phyloP scores from a whole-genome alignment of 83 land plant genomes.

The Diphasiastrum complanatum region DNA sequence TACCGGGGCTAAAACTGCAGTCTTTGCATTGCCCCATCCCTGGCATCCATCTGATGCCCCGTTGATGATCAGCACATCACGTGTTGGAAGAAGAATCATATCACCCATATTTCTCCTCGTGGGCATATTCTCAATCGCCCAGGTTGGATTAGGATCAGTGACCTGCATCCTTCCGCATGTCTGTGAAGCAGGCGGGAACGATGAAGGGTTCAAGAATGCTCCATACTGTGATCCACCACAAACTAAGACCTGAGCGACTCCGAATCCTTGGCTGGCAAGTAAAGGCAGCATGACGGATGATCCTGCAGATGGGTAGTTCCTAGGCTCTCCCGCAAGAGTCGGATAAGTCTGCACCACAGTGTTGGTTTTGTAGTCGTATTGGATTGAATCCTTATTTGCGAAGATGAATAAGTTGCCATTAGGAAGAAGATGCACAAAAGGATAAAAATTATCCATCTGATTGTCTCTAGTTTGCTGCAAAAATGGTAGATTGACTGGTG shows the following conservation, averaged over 20 bases:
- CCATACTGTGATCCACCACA: slow-evolving; percentile 39
- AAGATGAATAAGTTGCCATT: slow-evolving; percentile 64
- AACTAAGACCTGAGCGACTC: slow-evolving; percentile 35
- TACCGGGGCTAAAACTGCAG: slow-evolving; percentile 30
- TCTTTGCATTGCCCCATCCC: slow-evolving; percentile 35
- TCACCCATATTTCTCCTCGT: slow-evolving; percentile 39
- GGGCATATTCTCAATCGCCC: slow-evolving; percentile 52
- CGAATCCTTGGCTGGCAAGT: not conserved
- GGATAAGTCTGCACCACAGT: slow-evolving; percentile 33
- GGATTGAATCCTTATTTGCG: slow-evolving; percentile 52
- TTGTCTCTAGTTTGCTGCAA: too few species aligned
- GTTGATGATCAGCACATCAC: slow-evolving; percentile 41
- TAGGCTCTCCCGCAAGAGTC: slow-evolving; percentile 32
- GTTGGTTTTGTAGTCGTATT: slow-evolving; percentile 35
- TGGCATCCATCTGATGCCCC: slow-evolving; percentile 39
- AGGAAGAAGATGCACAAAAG: slow-evolving; percentile 47
- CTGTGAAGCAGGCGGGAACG: slow-evolving; percentile 19
- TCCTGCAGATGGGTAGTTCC: slow-evolving; percentile 20
- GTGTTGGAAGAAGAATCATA: slow-evolving; percentile 38
- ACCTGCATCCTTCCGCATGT: slow-evolving; percentile 37
- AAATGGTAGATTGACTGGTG: too few species aligned
- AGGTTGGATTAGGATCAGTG: slow-evolving; percentile 19
- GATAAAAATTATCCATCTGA: slow-evolving; percentile 71
- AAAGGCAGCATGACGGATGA: slow-evolving; percentile 24
- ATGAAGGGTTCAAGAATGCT: not conserved